Evolutionary conservation across 495 filamentous ascomycete species (phyloP).

Genomic region (Aspergillus campestris): DNA sequence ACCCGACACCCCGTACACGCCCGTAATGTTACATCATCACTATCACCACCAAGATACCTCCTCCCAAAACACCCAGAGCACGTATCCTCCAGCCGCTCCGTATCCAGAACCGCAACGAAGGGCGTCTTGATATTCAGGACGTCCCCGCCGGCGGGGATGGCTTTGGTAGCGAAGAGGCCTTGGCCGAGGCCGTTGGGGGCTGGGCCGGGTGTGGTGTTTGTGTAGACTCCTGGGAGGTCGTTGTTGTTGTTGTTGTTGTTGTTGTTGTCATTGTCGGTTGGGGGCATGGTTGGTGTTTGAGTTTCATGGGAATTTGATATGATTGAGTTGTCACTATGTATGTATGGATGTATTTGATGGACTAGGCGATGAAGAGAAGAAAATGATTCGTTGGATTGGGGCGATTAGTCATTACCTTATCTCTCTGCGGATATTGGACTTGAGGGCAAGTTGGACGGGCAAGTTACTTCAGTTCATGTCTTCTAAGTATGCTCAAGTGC

Average conservation of each 20-base stretch:
- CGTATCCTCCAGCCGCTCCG: conserved; percentile 29
- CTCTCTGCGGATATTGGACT: not conserved
- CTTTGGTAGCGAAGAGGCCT: conserved; percentile 33
- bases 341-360: not conserved
- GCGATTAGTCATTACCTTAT: conserved; percentile 1
- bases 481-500: not conserved
- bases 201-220: conserved; percentile 20
- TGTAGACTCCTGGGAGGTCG: conserved; percentile 14
- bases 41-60: conserved; percentile 15
- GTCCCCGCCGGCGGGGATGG: conserved; percentile 28
- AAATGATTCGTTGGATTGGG: not conserved
- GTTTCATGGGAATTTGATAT: not conserved
- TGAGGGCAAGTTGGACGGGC: no score
- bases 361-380: not conserved
- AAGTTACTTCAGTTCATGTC: no score
- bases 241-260: conserved; percentile 14
- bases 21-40: conserved; percentile 29
- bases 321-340: not conserved
- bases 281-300: not conserved
- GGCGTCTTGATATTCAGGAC: conserved; percentile 31
- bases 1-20: conserved; percentile 54
- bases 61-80: conserved; percentile 39
- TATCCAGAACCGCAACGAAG: conserved; percentile 38
- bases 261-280: not conserved
- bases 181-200: conserved; percentile 28